Evolutionary conservation across 2,329 filamentous ascomycete species (phyloP), one percentile per base, ranked within the genome.

Genomic region (Talaromyces sp.): DNA sequence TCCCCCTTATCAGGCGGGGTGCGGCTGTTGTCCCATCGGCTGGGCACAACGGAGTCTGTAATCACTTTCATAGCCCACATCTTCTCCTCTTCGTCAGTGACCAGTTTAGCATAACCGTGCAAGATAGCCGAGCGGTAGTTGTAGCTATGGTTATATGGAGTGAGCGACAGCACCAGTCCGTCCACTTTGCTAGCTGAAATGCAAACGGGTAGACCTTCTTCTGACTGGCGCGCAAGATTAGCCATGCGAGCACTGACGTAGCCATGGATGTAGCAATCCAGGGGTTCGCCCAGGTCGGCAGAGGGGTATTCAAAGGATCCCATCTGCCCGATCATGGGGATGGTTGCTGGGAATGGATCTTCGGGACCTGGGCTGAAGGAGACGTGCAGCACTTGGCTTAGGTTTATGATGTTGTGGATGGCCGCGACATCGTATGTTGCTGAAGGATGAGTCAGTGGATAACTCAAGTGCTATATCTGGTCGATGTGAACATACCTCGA

Each of bases 271-370:
- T 96, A 96, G 67, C 90, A 84, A 65, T 93, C 89, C 5, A 92
- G 82, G 0, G 89, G 87, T 69, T 92, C 88, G 60, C 85, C 82
- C 19, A 85, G 76, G 61, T 83, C 82, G 17, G 86, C 83, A 62
- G 85, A 88, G 5, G 89, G 89, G 66, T 81, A 79, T 9, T 82
- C 82, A 74, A 89, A 95, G 27, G 88, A 90, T 13, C 87, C 90
- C 84, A 95, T 90, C 71, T 91, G 88, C 61, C 91, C 91, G 71
- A 96, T 91, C 91, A 96, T 94, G 67, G 92, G 92, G 1, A 96
- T 83, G 62, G 89, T 88, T 61, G 87, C 86, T 3, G 92, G 91
- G 73, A 93, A 95, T 0, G 90, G 88, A 62, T 87, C 86, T 52
- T 82, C 78, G 0, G 83, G 78, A 4, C 82, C 81, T 1, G 85